Base-by-base conservation (phyloP, 192 early-diverging fungal genomes). In the Rhizoclosmatium sp. region DNA sequence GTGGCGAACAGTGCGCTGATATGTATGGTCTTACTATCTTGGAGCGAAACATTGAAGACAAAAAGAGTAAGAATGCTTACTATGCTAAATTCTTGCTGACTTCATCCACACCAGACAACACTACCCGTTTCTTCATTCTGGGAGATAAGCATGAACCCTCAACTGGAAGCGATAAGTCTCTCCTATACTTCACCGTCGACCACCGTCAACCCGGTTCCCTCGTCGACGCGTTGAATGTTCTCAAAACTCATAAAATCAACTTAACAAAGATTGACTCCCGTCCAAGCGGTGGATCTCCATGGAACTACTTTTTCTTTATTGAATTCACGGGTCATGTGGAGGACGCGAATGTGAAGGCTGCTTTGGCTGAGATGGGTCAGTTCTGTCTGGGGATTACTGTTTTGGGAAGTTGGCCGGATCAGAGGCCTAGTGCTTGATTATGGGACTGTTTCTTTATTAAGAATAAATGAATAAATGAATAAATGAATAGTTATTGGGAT, bases 221-320 rank as follows among this genome's bases (percentile, higher is more conserved):
- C 75, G 93, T 93, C 78, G 91, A 95, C 75, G 93, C 91, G 0
- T 82, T 99, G 42, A 90, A 89, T 31, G 92, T 95, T 51, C 93
- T 99, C 84, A 94, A 95, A 77, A 88, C 92, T 75, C 78, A 91
- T 70, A 81, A 86, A 10, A 85, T 99, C 80, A 97, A 97, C 84
- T 83, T 98, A 61, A 95, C 93, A 41, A 95, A 94, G 49, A 96
- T 98, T 81, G 95, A 98, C 83, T 93, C 95, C 61, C 89, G 95
- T 46, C 97, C 97, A 2, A n/a, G 90, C 71, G 85, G 91, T 45
- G 91, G 89, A 74, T 84, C 23, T 0, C 19, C 16, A 51, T 82
- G 82, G 95, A 94, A 98, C 81, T 99, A 96, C 82, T 91, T 94
- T 73, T 99, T 97, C 83, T 95, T 98, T 89, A 89, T 97, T 47